These are phyloP conservation scores for Selaginella tamariscina DNA, from an alignment of 75 land plant genomes.

Conservation along the genomic window DNA sequence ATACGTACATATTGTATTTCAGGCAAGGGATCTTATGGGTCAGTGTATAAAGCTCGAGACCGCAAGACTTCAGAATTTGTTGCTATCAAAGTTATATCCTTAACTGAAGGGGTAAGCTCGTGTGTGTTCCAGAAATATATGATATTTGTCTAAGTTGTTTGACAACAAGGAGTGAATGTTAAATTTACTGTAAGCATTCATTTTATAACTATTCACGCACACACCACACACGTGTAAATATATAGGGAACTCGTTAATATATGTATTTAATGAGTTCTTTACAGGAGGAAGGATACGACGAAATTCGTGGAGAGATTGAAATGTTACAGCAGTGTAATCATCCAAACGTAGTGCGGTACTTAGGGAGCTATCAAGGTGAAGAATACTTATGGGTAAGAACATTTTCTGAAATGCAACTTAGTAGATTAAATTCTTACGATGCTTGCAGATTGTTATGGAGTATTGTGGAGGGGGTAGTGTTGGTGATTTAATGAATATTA, in stretches of 20 bases:
- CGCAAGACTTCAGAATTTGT: constrained; percentile 87
- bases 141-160: too few species aligned
- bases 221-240: too few species aligned
- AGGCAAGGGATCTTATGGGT: constrained; percentile 97
- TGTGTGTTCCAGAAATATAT: not conserved
- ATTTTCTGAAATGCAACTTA: too few species aligned
- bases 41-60: constrained; percentile 98
- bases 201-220: too few species aligned
- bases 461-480: constrained; percentile 99
- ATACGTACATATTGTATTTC: constrained; percentile 16
- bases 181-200: too few species aligned
- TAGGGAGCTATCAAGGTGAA: constrained; percentile 97
- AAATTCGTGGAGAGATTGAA: constrained; percentile 97
- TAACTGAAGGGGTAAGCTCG: constrained; percentile 66
- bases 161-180: too few species aligned
- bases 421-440: constrained; percentile 7
- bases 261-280: too few species aligned
- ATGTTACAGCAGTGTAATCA: constrained; percentile 99
- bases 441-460: constrained; percentile 94
- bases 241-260: too few species aligned
- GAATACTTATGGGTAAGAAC: constrained; percentile 93
- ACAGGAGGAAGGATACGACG: constrained; percentile 98
- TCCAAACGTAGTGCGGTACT: constrained; percentile 96
- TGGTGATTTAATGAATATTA: constrained; percentile 82
- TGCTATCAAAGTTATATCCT: constrained; percentile 93